A percentile compares a stretch with the other conserved stretches of the same genome.
phyloP scores from a whole-genome alignment of 208 protist genomes.

The Hexamita inflata region DNA sequence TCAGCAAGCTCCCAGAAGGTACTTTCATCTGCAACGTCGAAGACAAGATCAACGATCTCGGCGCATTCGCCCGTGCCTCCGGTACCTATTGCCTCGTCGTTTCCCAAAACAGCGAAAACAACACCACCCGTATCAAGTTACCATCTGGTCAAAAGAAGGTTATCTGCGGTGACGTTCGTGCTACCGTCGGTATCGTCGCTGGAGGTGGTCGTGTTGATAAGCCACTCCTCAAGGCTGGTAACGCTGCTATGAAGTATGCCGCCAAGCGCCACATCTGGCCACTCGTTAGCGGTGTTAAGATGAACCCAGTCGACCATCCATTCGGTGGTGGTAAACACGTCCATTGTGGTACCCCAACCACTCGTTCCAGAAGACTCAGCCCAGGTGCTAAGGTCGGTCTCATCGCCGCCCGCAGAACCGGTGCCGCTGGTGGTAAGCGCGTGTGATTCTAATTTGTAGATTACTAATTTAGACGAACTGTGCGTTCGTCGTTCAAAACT shows the following conservation, averaged over 20 bases:
- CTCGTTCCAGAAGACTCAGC: constrained; percentile 52
- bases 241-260: constrained; percentile 88
- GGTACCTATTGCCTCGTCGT: constrained; percentile 88
- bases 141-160: constrained; percentile 93
- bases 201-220: constrained; percentile 96
- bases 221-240: constrained; percentile 95
- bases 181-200: constrained; percentile 89
- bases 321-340: constrained; percentile 99
- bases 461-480: too few relatives aligned
- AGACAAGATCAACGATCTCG: constrained; percentile 78
- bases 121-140: constrained; percentile 82
- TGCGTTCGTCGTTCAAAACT: too few relatives aligned
- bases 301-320: constrained; percentile 87
- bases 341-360: constrained; percentile 84
- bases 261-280: constrained; percentile 96
- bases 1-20: constrained; percentile 87
- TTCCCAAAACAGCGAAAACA: constrained; percentile 78
- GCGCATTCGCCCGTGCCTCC: constrained; percentile 71
- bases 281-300: constrained; percentile 87
- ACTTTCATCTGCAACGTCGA: constrained; percentile 97
- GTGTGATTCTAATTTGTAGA: not conserved
- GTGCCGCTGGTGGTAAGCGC: constrained; percentile 41
- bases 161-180: constrained; percentile 68
- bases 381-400: constrained; percentile 93
- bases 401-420: constrained; percentile 91